Base-by-base conservation (phyloP, 2,329 filamentous ascomycete genomes). In the Fusarium multiceps region DNA sequence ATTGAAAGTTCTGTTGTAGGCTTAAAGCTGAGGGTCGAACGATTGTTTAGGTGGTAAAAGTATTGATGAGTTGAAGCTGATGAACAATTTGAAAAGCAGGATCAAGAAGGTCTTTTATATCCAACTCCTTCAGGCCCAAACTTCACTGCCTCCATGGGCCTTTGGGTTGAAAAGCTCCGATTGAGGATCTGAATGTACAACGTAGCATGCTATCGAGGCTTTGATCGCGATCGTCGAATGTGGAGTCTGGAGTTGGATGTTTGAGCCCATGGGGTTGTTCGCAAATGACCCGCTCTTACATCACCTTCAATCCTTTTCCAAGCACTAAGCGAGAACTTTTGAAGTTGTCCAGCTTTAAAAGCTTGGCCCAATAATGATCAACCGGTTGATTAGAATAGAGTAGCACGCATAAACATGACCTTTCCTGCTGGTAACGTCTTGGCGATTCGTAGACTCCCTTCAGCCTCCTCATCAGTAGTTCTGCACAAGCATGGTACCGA, bases 1-100 rank as follows among this genome's bases (percentile, higher is more conserved):
- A 6, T 37, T 11, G 3, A 12, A n/a, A 37, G 1, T 11, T 4
- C 0, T 11, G 9, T 37, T n/a, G 9, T 11, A 2, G 5, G 4
- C 2, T 37, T 2, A 1, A 7, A 11, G 18, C 18, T 37, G 34
- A 1, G 18, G 18, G 10, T n/a, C 3, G 10, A 12, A 12, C 3
- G 10, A 37, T 37, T 37, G 3, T 37, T 37, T 37, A 3, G 3
- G 3, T n/a, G 5, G 18, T 12, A 37, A 18, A n/a, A 37, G 12
- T 16, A 6, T 13, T 23, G 20, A 9, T 43, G 20, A 23, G 5
- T 43, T 16, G 20, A 43, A 21, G 13, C 12, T 23, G 20, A 43
- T 43, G 12, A 9, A 9, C 10, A 2, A 7, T 23, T 23, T 16
- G 20, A 14, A 6, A 14, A 4, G 41, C 3, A 13, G 41, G 21